phyloP scores from a whole-genome alignment of 2,329 filamentous ascomycete genomes.

The Fusarium phyllophilum region DNA sequence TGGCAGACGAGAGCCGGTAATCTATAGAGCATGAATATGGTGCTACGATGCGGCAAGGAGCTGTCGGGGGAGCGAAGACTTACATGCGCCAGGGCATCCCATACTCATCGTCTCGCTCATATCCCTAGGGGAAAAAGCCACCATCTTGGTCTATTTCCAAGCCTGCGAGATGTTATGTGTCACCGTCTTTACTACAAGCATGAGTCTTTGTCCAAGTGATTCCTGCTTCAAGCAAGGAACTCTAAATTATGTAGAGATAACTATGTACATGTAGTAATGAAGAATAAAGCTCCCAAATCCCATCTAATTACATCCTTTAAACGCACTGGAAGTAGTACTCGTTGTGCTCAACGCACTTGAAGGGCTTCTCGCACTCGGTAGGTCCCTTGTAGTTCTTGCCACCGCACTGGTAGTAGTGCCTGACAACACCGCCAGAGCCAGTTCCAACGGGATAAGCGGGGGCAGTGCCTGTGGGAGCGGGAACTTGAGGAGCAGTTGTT shows the following conservation, averaged over 20 bases:
- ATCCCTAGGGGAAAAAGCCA: neutral
- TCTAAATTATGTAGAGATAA: conserved; percentile 29
- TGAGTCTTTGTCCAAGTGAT: neutral
- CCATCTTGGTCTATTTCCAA: too few species aligned
- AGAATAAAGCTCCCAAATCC: neutral
- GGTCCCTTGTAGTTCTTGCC: conserved; percentile 32
- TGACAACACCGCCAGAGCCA: conserved; percentile 6
- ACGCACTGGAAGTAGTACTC: conserved; percentile 39
- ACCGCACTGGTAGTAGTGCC: conserved; percentile 39
- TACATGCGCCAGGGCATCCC: too few species aligned
- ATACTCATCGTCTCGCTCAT: neutral
- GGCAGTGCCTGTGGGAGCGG: conserved; percentile 24
- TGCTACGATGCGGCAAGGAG: neutral
- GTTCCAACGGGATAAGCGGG: conserved; percentile 23
- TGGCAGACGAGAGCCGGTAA: neutral
- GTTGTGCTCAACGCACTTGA: conserved; percentile 29
- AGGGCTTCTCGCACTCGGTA: conserved; percentile 38
- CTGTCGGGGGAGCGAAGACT: neutral
- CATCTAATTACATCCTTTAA: neutral
- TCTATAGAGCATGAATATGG: too few species aligned
- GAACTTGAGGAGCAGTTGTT: conserved; percentile 5
- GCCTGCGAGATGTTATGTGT: neutral
- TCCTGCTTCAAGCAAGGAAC: conserved; percentile 30
- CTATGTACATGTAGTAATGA: conserved; percentile 33
- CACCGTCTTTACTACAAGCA: neutral